Base-by-base conservation (phyloP, 352 stramenopile species). In the Thraustotheca clavata region DNA sequence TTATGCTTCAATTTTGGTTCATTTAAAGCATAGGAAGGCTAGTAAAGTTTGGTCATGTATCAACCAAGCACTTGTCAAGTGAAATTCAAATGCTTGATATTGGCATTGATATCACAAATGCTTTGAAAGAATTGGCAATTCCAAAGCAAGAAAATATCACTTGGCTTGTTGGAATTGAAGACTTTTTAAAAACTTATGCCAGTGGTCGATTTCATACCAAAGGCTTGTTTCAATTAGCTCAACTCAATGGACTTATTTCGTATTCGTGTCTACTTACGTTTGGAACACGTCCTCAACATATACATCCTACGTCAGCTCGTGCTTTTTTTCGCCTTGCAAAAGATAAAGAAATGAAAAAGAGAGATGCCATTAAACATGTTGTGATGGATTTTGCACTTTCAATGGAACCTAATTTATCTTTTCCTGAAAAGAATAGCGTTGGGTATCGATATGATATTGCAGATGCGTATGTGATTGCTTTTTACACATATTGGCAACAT, bases 191-290 rank as follows among this genome's bases (percentile, higher is more conserved):
- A 49, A 88, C 87, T 76, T 94, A 88, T 69, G 73, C 76, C 59
- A 77, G 79, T 18, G 85, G 85, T 0, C 65, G 71, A 33, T 88
- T 88, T 70, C 79, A 94, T 73, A 91, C 87, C 67, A 83, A 86
- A 57, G 85, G 85, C 41, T 80, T 94, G 31, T 90, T 94, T 70
- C 85, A 94, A 62, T 69, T 94, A 32, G 85, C 83, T 29, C 85
- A 94, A 67, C 80, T 94, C 54, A 94, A 94, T 43, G 85, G 80
- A 39, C 87, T 91, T 50, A 83, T 91, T 39, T 91, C 80, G 39
- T 94, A 87, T 69, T 68, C 75, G 11, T 87, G 76, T 63, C 89
- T 80, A 76, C 78, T 77, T 59, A 76, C 72, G 29, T 91, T 94
- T 49, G 32, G 62, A 16, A 71, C 54, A 39, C 32, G 73, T 26